Conservation (phyloP, 257 asterid genomes). For the Jasminum sambac region DNA sequence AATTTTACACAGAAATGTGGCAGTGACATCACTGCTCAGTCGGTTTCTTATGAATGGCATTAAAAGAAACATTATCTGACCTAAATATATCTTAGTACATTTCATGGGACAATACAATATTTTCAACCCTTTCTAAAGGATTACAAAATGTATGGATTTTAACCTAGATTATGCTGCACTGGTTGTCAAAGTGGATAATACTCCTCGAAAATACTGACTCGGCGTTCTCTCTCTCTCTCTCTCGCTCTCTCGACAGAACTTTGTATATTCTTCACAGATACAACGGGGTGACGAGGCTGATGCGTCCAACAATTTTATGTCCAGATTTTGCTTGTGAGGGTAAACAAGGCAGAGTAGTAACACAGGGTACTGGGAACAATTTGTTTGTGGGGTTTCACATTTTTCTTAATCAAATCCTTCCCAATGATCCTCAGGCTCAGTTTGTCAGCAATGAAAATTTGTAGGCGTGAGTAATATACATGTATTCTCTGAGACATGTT, state of each 20-base stretch:
- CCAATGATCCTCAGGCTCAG: background rate
- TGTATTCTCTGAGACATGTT: background rate
- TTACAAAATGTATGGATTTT: too few species aligned
- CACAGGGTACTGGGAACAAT: background rate
- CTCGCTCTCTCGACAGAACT: background rate
- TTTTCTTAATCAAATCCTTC: background rate
- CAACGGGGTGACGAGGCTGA: background rate
- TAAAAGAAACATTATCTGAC: too few species aligned
- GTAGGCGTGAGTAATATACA: background rate
- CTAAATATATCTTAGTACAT: too few species aligned
- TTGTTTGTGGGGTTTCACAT: background rate
- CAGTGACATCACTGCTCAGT: too few species aligned
- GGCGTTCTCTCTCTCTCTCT: background rate
- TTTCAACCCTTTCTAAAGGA: too few species aligned
- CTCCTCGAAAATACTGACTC: background rate
- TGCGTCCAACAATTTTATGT: background rate
- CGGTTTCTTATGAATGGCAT: too few species aligned
- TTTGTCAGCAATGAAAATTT: background rate
- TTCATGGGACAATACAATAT: too few species aligned
- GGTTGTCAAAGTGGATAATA: background rate
- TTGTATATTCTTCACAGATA: background rate
- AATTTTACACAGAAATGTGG: too few species aligned
- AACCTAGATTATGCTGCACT: too few species aligned
- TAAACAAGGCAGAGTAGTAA: background rate
- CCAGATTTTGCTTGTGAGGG: background rate